Evolutionary conservation across 2,329 filamentous ascomycete species (phyloP), one percentile per base, ranked within the genome.

Genomic region (Colletotrichum sp.): DNA sequence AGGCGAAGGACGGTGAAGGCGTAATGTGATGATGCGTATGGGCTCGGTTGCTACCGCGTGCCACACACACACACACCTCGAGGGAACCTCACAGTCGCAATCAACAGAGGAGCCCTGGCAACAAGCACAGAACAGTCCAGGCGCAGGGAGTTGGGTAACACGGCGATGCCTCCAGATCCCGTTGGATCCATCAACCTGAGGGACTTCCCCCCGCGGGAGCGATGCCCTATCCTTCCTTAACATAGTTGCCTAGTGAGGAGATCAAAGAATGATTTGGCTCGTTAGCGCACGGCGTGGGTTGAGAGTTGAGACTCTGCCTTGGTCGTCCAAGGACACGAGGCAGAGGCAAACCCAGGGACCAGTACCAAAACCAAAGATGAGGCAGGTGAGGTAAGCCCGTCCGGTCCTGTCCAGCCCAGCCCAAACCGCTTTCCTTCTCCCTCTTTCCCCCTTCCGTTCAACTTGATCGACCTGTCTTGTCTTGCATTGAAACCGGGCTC

Each of bases 401-500:
- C 57, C 59, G 68, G 39, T 48, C 39, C 39, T n/a, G 39, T 43
- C 39, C 59, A 75, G 59, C 15, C 59, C 59, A 61, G 64, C 36
- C 57, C 69, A 67, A 32, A 39, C 64, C 63, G 73, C 64, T 74
- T 69, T 69, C 34, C 65, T 73, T 65, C 70, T 69, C 32, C 69
- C n/a, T 75, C 74, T 69, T 75, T 68, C 28, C 74, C 61, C 74
- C 28, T 73, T 75, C 74, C 74, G 74, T 75, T 69, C 74, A 18
- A 48, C 55, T 34, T 60, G 70, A 75, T 73, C 74, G 70, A 65
- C 74, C 57, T 68, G 64, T 75, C 70, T 73, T 34, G 70, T 75
- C 70, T 73, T 34, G 70, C 64, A 59, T 68, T 73, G 64, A 68
- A 73, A 73, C 73, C 43, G 73, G 70, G 70, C 70, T 68, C 73